A percentile compares a stretch with the other conserved stretches of the same genome.
These are phyloP conservation scores for Phalaenopsis hybrid DNA, from an alignment of 116 monocot genomes.

Conservation along the genomic window DNA sequence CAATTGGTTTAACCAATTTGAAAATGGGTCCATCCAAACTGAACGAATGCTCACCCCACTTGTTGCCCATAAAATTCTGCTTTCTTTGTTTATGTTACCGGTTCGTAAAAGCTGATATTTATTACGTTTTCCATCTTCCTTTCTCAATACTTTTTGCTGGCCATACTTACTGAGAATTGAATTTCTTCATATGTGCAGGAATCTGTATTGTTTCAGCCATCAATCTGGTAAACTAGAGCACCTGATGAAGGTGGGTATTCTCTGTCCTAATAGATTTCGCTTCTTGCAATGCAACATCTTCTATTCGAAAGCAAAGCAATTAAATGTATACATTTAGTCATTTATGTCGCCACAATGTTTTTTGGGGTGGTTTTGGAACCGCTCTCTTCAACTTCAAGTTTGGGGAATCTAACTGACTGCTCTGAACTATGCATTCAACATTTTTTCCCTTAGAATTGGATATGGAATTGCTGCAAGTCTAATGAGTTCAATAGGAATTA, in stretches of 20 bases:
- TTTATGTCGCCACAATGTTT: neutral
- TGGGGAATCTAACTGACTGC: neutral
- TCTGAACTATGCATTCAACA: neutral
- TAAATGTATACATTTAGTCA: neutral
- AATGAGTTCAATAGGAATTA: neutral
- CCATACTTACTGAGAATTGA: constrained; percentile 1
- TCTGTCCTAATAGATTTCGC: neutral
- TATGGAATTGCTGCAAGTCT: neutral
- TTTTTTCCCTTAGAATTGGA: neutral
- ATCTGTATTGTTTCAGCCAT: constrained; percentile 91
- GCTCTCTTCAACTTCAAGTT: neutral
- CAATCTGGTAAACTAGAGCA: constrained; percentile 98
- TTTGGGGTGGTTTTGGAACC: neutral
- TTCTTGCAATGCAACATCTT: neutral
- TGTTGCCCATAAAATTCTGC: neutral
- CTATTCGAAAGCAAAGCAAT: neutral
- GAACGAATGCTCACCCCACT: too few species aligned
- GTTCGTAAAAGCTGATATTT: neutral
- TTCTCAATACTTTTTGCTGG: neutral
- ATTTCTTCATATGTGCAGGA: constrained; percentile 43
- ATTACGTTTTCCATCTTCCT: neutral
- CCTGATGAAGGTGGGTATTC: constrained; percentile 79
- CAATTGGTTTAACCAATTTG: too few species aligned
- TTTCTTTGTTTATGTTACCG: neutral
- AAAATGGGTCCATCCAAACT: too few species aligned